Base-by-base conservation (phyloP, 208 protist species). In the Vickermania spadyakhi region DNA sequence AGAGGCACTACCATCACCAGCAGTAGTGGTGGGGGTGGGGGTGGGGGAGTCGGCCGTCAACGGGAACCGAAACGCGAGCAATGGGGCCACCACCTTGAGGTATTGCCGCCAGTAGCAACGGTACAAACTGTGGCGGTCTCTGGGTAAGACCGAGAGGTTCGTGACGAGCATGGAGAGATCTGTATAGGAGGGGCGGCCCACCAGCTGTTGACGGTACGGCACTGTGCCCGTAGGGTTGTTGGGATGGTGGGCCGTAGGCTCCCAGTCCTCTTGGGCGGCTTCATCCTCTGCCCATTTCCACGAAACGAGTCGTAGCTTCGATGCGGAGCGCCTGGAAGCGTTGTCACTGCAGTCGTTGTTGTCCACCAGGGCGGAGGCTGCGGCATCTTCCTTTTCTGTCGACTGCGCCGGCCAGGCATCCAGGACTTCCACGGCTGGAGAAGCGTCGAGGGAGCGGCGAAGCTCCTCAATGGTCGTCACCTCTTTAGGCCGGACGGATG, bases 141-240 rank as follows among this genome's bases (percentile, higher is more conserved):
- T 89, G 14, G 66, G 68, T 13, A 86, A 51, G 7, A 86, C 78
- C n/a, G 68, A 82, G 23, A 81, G 36, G 52, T 89, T 89, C 14
- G 82, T 84, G 18, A 86, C 68, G 52, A 89, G 66, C 23, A 66
- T 60, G 14, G 76, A 77, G 11, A 71, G 45, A 29, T 84, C 75
- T 36, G 55, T 58, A 60, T 81, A 89, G 21, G 31, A 58, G 11
- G 79, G 79, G 13, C 18, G 23, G 53, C 60, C 65, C 13, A 70
- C 58, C 31, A 3, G 45, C 30, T 70, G 45, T 23, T 54, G 52
- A 36, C 27, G 22, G 27, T 26, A 3, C 31, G 42, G 4, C 25
- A 31, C 58, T 28, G 7, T 45, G 18, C 7, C 11, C 36, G 7
- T 18, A n/a, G 36, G 36, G 11, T 45, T 7, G 7, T 7, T 18